phyloP scores from a whole-genome alignment of 2,329 filamentous ascomycete genomes.

The Neofusicoccum laricinum region DNA sequence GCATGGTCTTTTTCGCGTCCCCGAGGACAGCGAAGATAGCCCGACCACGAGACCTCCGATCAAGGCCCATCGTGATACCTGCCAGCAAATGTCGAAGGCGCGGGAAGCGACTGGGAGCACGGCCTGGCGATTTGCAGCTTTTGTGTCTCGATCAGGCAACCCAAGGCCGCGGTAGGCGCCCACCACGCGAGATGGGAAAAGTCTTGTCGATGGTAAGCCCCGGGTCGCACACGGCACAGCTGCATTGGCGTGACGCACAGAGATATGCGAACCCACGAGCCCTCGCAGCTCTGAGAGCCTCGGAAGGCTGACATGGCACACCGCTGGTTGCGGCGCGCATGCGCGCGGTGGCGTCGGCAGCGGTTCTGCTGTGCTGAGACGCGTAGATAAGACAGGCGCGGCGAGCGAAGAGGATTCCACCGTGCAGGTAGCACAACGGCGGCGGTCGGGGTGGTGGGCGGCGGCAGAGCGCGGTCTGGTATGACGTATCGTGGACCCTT shows the following conservation, averaged over 20 bases:
- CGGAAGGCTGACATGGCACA: neutral
- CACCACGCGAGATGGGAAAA: neutral
- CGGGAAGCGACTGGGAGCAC: neutral
- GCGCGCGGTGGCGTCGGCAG: neutral
- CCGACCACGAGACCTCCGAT: neutral
- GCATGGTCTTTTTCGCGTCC: neutral
- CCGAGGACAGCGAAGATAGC: neutral
- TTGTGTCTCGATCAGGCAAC: neutral
- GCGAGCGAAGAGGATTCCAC: neutral
- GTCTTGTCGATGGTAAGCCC: neutral
- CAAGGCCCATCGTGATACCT: neutral
- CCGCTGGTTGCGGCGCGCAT: neutral
- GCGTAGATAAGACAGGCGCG: neutral
- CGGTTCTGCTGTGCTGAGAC: neutral
- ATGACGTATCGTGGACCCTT: slow-evolving; percentile 12
- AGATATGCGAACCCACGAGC: neutral
- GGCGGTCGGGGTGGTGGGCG: no score
- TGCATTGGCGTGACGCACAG: neutral
- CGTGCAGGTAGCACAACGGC: neutral
- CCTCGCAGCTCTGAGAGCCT: neutral
- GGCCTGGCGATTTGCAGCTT: neutral
- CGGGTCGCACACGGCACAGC: neutral
- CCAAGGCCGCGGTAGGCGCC: neutral
- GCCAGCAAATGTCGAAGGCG: neutral
- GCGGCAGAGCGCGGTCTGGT: neutral